Base-by-base conservation (phyloP, 2,329 filamentous ascomycete genomes). In the Penicillium sp. region DNA sequence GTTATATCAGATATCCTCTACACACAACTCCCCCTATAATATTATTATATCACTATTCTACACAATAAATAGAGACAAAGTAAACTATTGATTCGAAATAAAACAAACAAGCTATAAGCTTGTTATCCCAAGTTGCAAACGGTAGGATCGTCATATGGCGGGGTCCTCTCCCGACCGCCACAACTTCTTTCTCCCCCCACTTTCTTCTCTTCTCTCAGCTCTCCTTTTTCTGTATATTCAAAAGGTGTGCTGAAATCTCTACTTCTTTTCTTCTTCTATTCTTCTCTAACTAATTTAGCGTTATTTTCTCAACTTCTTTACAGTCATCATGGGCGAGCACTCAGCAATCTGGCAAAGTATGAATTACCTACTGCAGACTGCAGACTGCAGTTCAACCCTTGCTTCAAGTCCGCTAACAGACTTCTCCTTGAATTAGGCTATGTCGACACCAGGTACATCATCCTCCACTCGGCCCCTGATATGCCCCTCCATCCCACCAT, bases 391-490 rank as follows among this genome's bases (percentile, higher is more conserved):
- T 50, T 43, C 19, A 35, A 22, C 17, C 28, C 45, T 47, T 50
- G 37, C 48, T 36, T 58, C 31, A 25, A 49, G 10, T 40, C n/a
- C 41, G 47, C 61, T 68, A 51, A 64, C 56, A 35, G 12, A 28
- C 47, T 66, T 59, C 49, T 50, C 26, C 44, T 41, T 42, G 35
- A 35, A 36, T 58, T 62, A 84, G 84, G 79, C 75, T 87, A 86
- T 72, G 80, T 86, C 73, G 83, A 86, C 73, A 75, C 78, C 61
- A 86, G 83, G 84, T 86, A 83, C 66, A 69, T 53, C 38, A 41
- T 38, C 53, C 50, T 22, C 36, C 30, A n/a, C 22, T 33, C 48
- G 10, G 22, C 36, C 40, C 48, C 25, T 36, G 36, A 49, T 31
- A 31, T 49, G 28, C 53, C 36, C 42, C 53, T 51, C 53, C 12